Evolutionary conservation across 1,139 yeast species (phyloP).

Genomic region (Yamadazyma epiphylla): DNA sequence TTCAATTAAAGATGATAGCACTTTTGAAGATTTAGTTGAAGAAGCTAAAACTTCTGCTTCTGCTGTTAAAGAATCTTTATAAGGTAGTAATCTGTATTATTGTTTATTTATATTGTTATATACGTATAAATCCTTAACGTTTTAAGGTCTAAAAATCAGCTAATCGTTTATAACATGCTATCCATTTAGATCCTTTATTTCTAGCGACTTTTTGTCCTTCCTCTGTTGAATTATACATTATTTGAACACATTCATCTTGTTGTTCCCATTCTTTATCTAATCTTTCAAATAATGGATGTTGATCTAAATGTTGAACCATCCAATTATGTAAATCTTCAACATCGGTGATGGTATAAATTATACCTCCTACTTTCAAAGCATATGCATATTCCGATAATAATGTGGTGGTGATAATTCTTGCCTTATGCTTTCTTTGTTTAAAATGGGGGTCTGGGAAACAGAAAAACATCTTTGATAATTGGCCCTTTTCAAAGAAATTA

Average conservation of each 20-base stretch:
- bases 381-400: slow-evolving; percentile 89
- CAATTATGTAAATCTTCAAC: slow-evolving; percentile 90
- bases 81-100: neutral
- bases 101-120: slow-evolving; percentile 1
- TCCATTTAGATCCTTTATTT: slow-evolving; percentile 79
- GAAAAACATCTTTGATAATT: slow-evolving; percentile 86
- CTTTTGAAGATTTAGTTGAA: slow-evolving; percentile 23
- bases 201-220: slow-evolving; percentile 96
- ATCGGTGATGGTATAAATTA: slow-evolving; percentile 91
- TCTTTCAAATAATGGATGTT: slow-evolving; percentile 87
- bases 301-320: slow-evolving; percentile 92
- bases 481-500: slow-evolving; percentile 80
- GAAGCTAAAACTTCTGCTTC: slow-evolving; percentile 17
- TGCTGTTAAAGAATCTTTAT: slow-evolving; percentile 7
- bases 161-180: slow-evolving; percentile 82
- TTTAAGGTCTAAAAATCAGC: slow-evolving; percentile 28
- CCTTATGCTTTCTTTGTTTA: slow-evolving; percentile 95
- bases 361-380: slow-evolving; percentile 81
- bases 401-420: slow-evolving; percentile 89
- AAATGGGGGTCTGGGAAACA: slow-evolving; percentile 99
- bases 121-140: neutral
- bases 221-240: slow-evolving; percentile 90
- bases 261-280: slow-evolving; percentile 76
- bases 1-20: slow-evolving; percentile 26
- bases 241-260: slow-evolving; percentile 72